Evolutionary conservation across 257 asterid genomes (phyloP), one percentile per base, ranked within the genome.

Genomic region (Perilla frutescens): DNA sequence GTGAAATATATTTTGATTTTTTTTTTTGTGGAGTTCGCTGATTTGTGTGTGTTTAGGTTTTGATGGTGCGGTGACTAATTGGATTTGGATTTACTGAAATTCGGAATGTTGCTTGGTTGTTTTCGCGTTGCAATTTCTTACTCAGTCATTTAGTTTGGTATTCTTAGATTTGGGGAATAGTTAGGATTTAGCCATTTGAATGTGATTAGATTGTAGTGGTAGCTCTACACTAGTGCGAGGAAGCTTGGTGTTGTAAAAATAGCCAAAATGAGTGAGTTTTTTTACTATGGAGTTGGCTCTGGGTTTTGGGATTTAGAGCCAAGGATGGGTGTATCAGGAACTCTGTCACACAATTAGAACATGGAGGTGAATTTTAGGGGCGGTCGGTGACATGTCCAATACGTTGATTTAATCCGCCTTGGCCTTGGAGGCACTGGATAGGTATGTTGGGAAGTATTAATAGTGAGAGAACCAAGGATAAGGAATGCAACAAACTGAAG

Each of bases 21-120:
- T 73, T 29, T 66, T 48, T 56, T 71, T 32, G 26, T 39, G 34
- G 76, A 75, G 64, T 57, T 78, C 8, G 68, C 53, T 53, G 62
- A 60, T 43, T 40, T 29, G 47, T 55, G 15, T 58, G 55, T 48
- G 55, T 41, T 69, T 77, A 41, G 66, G 74, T 71, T 70, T 81
- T 31, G 75, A 50, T 72, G 71, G 7, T 65, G 43, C 12, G 12
- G 13, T 56, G 44, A 57, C 61, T 76, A 70, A 47, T 49, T 74
- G 63, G 61, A 79, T 66, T 74, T 63, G 49, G 66, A 45, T n/a
- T 20, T 43, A 31, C 53, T 45, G 55, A 47, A 68, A 37, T 37
- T 36, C 8, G 63, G 55, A 66, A 26, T 77, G 57, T 7, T 57
- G 66, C 59, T 55, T 62, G 36, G 47, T 56, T 74, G 58, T 59